A percentile compares a stretch with the other conserved stretches of the same genome.
phyloP scores from a whole-genome alignment of 2,329 filamentous ascomycete species.

The Calonectria ilicicola region DNA sequence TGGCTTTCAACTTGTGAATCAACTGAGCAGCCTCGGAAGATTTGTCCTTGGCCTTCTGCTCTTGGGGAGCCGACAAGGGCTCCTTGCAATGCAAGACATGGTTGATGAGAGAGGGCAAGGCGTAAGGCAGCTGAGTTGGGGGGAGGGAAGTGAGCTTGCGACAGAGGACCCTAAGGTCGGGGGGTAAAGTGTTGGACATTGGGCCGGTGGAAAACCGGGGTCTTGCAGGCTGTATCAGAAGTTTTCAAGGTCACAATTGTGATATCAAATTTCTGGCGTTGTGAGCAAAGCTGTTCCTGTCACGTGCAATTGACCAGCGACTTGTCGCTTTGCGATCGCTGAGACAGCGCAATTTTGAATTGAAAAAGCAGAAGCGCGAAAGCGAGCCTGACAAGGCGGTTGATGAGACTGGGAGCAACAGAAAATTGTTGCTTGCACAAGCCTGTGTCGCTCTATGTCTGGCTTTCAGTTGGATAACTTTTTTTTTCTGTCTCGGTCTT shows the following conservation, averaged over 20 bases:
- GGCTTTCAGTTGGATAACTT: slow-evolving; percentile 3
- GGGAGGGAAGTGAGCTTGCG: slow-evolving; percentile 79
- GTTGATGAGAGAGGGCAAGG: slow-evolving; percentile 76
- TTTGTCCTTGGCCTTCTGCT: slow-evolving; percentile 71
- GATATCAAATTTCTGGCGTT: slow-evolving; percentile 5
- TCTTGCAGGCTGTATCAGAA: background rate
- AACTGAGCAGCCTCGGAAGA: slow-evolving; percentile 75
- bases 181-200: slow-evolving; percentile 55
- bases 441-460: background rate
- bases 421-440: slow-evolving; percentile 5
- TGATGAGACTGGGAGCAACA: background rate
- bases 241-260: background rate
- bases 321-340: background rate
- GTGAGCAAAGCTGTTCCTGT: slow-evolving; percentile 8
- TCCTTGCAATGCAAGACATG: slow-evolving; percentile 68
- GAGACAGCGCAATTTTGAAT: background rate
- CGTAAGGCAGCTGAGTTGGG: slow-evolving; percentile 77
- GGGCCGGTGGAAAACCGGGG: background rate
- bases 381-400: background rate
- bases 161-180: slow-evolving; percentile 74
- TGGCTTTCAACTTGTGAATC: slow-evolving; percentile 84
- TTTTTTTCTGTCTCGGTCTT: slow-evolving; percentile 12
- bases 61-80: slow-evolving; percentile 73
- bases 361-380: background rate
- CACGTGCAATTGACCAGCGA: slow-evolving; percentile 15